A percentile compares a stretch with the other conserved stretches of the same genome.
These are phyloP conservation scores for Candida anglica DNA, from an alignment of 805 yeast genomes.

Conservation along the genomic window DNA sequence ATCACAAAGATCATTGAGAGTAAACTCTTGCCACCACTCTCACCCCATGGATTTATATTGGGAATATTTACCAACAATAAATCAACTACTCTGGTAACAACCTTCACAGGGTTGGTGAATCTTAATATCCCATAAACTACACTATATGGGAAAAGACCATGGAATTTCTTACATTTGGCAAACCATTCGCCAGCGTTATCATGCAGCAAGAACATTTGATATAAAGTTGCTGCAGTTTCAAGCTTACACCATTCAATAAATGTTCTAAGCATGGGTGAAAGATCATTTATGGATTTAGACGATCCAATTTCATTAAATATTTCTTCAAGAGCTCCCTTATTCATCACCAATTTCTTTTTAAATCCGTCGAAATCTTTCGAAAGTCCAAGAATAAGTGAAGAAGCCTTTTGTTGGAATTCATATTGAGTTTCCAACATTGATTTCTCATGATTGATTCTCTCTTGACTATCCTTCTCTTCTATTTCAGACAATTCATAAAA, in stretches of 20 bases:
- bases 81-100: slow-evolving; percentile 76
- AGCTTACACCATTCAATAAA: slow-evolving; percentile 81
- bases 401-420: slow-evolving; percentile 69
- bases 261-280: slow-evolving; percentile 64
- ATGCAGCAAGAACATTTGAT: slow-evolving; percentile 73
- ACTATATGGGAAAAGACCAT: slow-evolving; percentile 74
- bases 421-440: slow-evolving; percentile 56
- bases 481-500: slow-evolving; percentile 32
- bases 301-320: slow-evolving; percentile 65
- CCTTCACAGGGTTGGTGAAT: slow-evolving; percentile 83
- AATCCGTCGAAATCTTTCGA: slow-evolving; percentile 57
- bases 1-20: slow-evolving; percentile 73
- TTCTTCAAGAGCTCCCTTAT: slow-evolving; percentile 51
- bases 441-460: slow-evolving; percentile 58
- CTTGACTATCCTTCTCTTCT: slow-evolving; percentile 53
- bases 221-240: slow-evolving; percentile 79
- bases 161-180: slow-evolving; percentile 66
- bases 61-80: slow-evolving; percentile 59
- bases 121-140: slow-evolving; percentile 72
- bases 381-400: slow-evolving; percentile 50
- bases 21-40: slow-evolving; percentile 24
- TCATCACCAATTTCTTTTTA: slow-evolving; percentile 48
- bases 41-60: slow-evolving; percentile 17
- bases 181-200: slow-evolving; percentile 79
- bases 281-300: slow-evolving; percentile 46